Evolutionary conservation across 345 rosid genomes (phyloP).

Genomic region (Hevea brasiliensis): DNA sequence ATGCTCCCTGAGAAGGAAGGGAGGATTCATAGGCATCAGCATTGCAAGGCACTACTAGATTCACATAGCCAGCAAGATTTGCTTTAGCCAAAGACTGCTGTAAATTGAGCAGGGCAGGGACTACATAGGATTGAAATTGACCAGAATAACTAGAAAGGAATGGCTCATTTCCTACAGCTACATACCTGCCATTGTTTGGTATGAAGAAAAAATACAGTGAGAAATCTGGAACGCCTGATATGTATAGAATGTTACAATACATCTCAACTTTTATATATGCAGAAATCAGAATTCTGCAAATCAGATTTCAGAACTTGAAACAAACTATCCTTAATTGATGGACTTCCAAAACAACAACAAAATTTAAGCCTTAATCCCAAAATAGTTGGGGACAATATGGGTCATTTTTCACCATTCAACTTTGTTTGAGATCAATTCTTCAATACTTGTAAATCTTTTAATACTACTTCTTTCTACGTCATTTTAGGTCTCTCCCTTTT

Average conservation of each 20-base stretch:
- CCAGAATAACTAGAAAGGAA: constrained; percentile 71
- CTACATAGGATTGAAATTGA: constrained; percentile 66
- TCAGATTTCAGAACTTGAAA: neutral
- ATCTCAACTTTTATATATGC: neutral
- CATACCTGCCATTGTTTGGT: constrained; percentile 51
- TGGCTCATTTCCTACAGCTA: constrained; percentile 97
- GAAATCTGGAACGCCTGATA: neutral
- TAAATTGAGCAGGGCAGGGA: constrained; percentile 77
- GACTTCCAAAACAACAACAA: neutral
- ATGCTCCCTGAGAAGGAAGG: constrained; percentile 86
- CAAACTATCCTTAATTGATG: neutral
- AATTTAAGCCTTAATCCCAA: too few species aligned
- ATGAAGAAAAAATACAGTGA: constrained; percentile 3
- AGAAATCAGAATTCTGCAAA: neutral
- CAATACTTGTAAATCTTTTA: too few species aligned
- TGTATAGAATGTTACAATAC: neutral
- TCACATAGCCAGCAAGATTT: constrained; percentile 78
- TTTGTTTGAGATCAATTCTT: too few species aligned
- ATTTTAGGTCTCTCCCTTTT: too few species aligned
- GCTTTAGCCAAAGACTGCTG: constrained; percentile 79
- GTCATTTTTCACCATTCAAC: too few species aligned
- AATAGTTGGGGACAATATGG: too few species aligned
- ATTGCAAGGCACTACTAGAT: constrained; percentile 94
- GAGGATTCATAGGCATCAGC: constrained; percentile 89
- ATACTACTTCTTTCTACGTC: too few species aligned